Evolutionary conservation across 768 basidiomycete genomes (phyloP), one percentile per base, ranked within the genome.

Genomic region (Boletus patriciae): DNA sequence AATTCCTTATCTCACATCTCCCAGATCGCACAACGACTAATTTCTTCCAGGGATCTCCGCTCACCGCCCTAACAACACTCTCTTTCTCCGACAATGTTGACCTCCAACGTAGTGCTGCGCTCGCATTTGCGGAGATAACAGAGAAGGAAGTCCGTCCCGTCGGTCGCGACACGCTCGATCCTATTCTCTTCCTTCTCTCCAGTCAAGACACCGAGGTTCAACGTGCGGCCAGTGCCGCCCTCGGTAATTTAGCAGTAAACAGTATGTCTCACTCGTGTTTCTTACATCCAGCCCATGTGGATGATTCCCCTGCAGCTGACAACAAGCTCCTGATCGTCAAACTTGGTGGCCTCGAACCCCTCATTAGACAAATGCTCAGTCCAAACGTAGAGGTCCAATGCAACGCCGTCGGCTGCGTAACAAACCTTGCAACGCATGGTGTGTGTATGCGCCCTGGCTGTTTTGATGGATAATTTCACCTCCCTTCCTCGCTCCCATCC

Each of bases 31-130:
- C 91, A 3, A 94, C 93, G 9, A 98, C 97, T 76, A 98, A 99
- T 78, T 99, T 99, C 83, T 99, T 98, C 79, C 81, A 84, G 50
- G 97, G 96, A 53, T 85, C 87, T 18, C 96, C 97, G 19, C 86
- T 99, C 56, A 81, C 88, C 50, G 94, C 97, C 38, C 78, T 99
- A 54, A 98, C 96, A 13, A 98, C 94, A 49, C 88, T 99, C 60
- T 96, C 94, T 23, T 99, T 98, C 78, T 94, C 92, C 21, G 97
- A 98, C 77, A 99, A 99, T 76, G 96, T 99, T 63, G 97, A 98
- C 77, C 82, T 99, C 19, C 97, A 99, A 78, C 86, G 97, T 48
- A 96, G 93, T 62, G 97, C 97, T 3, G 97, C 97, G 5, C 83
- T 99, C 43, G 97, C 97, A 0, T 99, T 98, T 68, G 97, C 97